Evolutionary conservation across 169 alveolate genomes (phyloP).

Genomic region (Eimeria sp.): DNA sequence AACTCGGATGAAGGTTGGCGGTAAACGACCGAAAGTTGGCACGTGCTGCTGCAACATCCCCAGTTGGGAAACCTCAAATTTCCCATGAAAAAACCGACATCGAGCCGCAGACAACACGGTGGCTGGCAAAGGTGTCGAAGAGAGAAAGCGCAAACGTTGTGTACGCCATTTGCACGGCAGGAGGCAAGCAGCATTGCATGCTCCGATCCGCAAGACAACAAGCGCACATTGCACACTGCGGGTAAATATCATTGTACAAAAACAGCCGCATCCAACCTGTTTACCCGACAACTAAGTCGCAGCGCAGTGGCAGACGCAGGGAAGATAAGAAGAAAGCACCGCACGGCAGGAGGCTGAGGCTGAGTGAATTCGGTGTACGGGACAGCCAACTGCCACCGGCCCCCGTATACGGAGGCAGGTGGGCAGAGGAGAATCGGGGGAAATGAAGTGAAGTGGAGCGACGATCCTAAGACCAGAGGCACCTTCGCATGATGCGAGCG

Average conservation of each 20-base stretch:
- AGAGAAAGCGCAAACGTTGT: background rate
- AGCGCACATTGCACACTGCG: background rate
- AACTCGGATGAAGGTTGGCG: background rate
- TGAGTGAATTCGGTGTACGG: background rate
- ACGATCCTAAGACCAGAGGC: slow-evolving; percentile 75
- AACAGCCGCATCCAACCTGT: slow-evolving; percentile 55
- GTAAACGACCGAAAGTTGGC: background rate
- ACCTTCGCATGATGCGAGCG: slow-evolving; percentile 61
- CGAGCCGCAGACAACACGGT: background rate
- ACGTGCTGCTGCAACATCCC: background rate
- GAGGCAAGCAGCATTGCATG: background rate
- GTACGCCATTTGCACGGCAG: background rate
- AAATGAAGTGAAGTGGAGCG: slow-evolving; percentile 56
- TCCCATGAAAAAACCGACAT: background rate
- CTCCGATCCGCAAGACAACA: background rate
- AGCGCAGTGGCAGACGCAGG: slow-evolving; percentile 77
- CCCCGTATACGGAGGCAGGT: background rate
- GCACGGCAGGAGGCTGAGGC: slow-evolving; percentile 63
- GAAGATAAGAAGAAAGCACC: slow-evolving; percentile 48
- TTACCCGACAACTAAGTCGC: slow-evolving; percentile 74
- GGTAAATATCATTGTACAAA: background rate
- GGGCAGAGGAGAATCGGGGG: slow-evolving; percentile 40
- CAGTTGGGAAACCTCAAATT: background rate
- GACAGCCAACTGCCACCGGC: background rate
- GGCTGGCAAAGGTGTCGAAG: background rate